Conservation (phyloP, 495 filamentous ascomycete species). For the Aspergillus conjunctus region DNA sequence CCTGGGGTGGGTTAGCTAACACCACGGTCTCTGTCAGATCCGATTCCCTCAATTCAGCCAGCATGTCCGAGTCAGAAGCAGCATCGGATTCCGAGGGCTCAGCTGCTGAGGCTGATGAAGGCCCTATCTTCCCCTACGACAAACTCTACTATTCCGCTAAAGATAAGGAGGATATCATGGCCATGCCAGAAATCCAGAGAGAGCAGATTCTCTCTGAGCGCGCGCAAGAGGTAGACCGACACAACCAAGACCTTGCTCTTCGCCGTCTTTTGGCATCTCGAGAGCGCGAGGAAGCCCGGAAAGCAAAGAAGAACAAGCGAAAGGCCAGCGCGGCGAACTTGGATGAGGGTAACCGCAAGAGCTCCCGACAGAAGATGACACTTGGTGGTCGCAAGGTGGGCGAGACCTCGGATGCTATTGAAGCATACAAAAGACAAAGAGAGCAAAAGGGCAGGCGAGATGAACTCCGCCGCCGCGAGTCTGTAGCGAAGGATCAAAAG, state of each 20-base stretch:
- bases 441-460: slow-evolving; percentile 74
- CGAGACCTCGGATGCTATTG: slow-evolving; percentile 73
- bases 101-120: slow-evolving; percentile 54
- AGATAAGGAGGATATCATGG: slow-evolving; percentile 82
- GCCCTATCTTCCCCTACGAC: slow-evolving; percentile 80
- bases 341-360: slow-evolving; percentile 75
- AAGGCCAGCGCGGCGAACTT: slow-evolving; percentile 74
- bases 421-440: slow-evolving; percentile 79
- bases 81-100: slow-evolving; percentile 64
- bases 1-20: slow-evolving; percentile 18
- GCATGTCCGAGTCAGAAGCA: slow-evolving; percentile 88
- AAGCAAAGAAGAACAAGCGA: slow-evolving; percentile 73
- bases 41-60: slow-evolving; percentile 77
- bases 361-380: slow-evolving; percentile 77
- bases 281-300: slow-evolving; percentile 60
- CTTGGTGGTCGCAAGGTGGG: slow-evolving; percentile 77
- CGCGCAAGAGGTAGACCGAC: slow-evolving; percentile 74
- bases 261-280: slow-evolving; percentile 73
- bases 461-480: slow-evolving; percentile 70
- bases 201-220: slow-evolving; percentile 89
- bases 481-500: slow-evolving; percentile 55
- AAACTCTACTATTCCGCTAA: slow-evolving; percentile 77
- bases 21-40: slow-evolving; percentile 47
- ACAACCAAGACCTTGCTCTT: slow-evolving; percentile 81
- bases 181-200: slow-evolving; percentile 84